Base-by-base conservation (phyloP, 2,329 filamentous ascomycete species). In the Colletotrichum gloeosporioides region DNA sequence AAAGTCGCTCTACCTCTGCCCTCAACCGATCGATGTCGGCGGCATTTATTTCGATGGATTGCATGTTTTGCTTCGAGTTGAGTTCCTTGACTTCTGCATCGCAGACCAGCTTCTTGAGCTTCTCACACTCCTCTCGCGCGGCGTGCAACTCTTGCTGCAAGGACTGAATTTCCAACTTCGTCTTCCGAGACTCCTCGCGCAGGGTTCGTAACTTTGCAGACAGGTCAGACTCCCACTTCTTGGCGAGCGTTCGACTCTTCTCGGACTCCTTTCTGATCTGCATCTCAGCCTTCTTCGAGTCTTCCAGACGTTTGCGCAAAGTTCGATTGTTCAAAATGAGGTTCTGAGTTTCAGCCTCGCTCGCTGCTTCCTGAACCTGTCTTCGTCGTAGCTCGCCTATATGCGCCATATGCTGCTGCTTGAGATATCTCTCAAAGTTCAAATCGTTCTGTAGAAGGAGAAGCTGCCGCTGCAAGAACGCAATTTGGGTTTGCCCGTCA, bases 361-460 rank as follows among this genome's bases (percentile, higher is more conserved):
- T 93, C 3, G 94, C 94, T 9, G 94, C 94, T 82, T 96, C 94
- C 78, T 91, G 91, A 78, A 96, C 92, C 75, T 95, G 93, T 77
- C 93, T 92, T 16, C 94, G 90, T 79, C 95, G 93, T 57, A 97
- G 85, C 80, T 95, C 94, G 1, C 94, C 94, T 81, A 97, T 96
- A 75, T 96, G 94, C 3, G 93, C 91, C 78, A 96, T 91, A 82
- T 96, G 95, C 80, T 97, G 95, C 78, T 95, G 92, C 82, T 96
- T 96, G 80, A 96, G 89, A 83, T 95, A 96, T 31, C 94, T 90
- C 83, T 97, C 95, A 80, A 96, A 97, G 78, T 94, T 95, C 59
- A 97, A 87, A 79, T 97, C 95, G 77, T 96, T 97, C 61, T 93
- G 92, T 13, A 97, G 84, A 3, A 96, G 86, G 69, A 95, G 90